Base-by-base conservation (phyloP, 2,329 filamentous ascomycete genomes). In the Xylaria polymorpha region DNA sequence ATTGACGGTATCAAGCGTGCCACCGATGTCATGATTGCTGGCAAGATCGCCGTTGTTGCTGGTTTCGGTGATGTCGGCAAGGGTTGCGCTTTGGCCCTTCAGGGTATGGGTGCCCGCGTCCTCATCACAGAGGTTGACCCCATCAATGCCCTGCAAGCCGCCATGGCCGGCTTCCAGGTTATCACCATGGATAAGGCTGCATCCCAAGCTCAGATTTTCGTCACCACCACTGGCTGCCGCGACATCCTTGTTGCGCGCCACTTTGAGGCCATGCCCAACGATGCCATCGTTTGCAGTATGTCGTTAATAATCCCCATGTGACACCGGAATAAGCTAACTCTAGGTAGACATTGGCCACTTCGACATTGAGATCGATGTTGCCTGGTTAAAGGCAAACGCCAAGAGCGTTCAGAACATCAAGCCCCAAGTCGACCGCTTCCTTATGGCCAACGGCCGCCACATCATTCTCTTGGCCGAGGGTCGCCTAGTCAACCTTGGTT, bases 1-100 rank as follows among this genome's bases (percentile, higher is more conserved):
- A 91, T 99, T 80, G 96, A 99, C 84, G 96, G 96, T 83, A 98
- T 99, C 91, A 99, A 98, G 93, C 95, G 95, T 87, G 95, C 96
- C 79, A 99, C 96, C 84, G 95, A 99, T 87, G 96, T 98, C 85
- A 99, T 99, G 96, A 95, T 98, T 88, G 96, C 96, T 81, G 96
- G 96, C 84, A 98, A 99, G 92, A 90, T 98, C 79, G 94, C 93
- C 75, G 94, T 98, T 76, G 96, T 99, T 77, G 96, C 96, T 79
- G 96, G 96, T 83, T 99, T 92, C 88, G 95, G 95, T 91, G 95
- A 99, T 85, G 96, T 99, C 83, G 95, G 95, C 83, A 99, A 99
- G 92, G 95, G 95, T 79, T 98, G 96, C 83, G 94, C 95, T 79
- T 89, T 96, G 87, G 95, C 95, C 80, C 94, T 99, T 74, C 92